A percentile compares a stretch with the other conserved stretches of the same genome.
These are phyloP conservation scores for Penicillium vulpinum DNA, from an alignment of 2,329 filamentous ascomycete genomes.

Conservation along the genomic window DNA sequence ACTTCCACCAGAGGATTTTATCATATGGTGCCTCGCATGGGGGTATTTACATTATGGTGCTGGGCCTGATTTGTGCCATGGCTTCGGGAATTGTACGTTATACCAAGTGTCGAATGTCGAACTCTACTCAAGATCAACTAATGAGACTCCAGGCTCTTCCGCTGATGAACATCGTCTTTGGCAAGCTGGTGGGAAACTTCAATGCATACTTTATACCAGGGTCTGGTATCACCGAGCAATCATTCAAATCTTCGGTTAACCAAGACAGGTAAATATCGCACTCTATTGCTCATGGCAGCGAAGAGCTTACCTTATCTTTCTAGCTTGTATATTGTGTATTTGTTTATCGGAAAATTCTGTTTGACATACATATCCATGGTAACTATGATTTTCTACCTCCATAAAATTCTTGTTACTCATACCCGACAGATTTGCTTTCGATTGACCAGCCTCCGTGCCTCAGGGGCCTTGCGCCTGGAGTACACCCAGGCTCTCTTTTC, in stretches of 20 bases:
- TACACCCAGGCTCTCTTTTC: conserved; percentile 53
- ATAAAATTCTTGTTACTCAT: not conserved
- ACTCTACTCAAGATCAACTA: not conserved
- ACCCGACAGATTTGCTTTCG: conserved; percentile 40
- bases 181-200: conserved; percentile 56
- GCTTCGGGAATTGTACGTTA: conserved; percentile 16
- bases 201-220: conserved; percentile 54
- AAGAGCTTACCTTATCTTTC: not conserved
- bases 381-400: conserved; percentile 10
- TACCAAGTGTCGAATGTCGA: not conserved
- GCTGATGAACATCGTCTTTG: conserved; percentile 62
- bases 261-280: conserved; percentile 22
- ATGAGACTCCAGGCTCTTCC: conserved; percentile 35
- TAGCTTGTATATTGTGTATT: conserved; percentile 59
- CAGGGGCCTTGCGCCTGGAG: conserved; percentile 51
- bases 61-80: conserved; percentile 19
- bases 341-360: conserved; percentile 57
- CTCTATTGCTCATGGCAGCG: not conserved
- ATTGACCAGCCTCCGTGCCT: conserved; percentile 53
- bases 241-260: conserved; percentile 55
- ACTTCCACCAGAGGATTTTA: conserved; percentile 21
- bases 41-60: conserved; percentile 18
- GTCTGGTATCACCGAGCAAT: conserved; percentile 44
- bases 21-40: conserved; percentile 19
- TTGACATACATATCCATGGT: conserved; percentile 59